phyloP scores from a whole-genome alignment of 2,329 filamentous ascomycete genomes.

The Macrophomina tecta region DNA sequence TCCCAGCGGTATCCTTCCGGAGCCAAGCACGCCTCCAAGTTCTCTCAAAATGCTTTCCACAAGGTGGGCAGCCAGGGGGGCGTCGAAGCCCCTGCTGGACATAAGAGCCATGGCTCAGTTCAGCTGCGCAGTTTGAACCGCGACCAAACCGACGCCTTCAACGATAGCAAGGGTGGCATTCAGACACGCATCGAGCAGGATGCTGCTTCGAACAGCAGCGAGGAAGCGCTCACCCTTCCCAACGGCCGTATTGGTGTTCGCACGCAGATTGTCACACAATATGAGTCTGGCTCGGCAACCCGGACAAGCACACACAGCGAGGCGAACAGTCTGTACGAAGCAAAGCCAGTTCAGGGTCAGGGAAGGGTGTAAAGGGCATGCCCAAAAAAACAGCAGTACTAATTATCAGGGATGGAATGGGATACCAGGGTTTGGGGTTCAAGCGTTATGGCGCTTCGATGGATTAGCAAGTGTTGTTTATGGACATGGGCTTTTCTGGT shows the following conservation, averaged over 20 bases:
- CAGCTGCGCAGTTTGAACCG: constrained; percentile 23
- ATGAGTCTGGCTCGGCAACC: constrained; percentile 5
- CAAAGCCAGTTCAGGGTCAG: not conserved
- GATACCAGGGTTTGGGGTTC: not conserved
- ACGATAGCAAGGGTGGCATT: constrained; percentile 9
- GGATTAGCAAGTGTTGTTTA: not conserved
- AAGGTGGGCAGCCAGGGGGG: constrained; percentile 12
- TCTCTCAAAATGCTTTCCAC: constrained; percentile 16
- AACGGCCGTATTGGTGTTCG: constrained; percentile 26
- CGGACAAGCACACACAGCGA: constrained; percentile 19
- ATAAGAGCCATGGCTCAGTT: not conserved
- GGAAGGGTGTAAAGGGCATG: not conserved
- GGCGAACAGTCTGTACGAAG: constrained; percentile 19
- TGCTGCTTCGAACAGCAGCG: constrained; percentile 23
- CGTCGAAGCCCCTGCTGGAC: not conserved
- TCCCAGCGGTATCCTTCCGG: constrained; percentile 16
- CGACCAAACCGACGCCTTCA: not conserved
- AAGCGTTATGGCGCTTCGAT: not conserved
- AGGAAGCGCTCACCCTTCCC: constrained; percentile 27
- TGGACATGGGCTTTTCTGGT: not conserved
- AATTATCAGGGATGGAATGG: not conserved
- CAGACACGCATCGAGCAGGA: constrained; percentile 28
- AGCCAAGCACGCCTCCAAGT: constrained; percentile 7
- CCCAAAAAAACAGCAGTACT: not conserved
- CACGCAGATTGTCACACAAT: constrained; percentile 27